Conservation (phyloP, 2,329 filamentous ascomycete species). For the Didymella segeticola region DNA sequence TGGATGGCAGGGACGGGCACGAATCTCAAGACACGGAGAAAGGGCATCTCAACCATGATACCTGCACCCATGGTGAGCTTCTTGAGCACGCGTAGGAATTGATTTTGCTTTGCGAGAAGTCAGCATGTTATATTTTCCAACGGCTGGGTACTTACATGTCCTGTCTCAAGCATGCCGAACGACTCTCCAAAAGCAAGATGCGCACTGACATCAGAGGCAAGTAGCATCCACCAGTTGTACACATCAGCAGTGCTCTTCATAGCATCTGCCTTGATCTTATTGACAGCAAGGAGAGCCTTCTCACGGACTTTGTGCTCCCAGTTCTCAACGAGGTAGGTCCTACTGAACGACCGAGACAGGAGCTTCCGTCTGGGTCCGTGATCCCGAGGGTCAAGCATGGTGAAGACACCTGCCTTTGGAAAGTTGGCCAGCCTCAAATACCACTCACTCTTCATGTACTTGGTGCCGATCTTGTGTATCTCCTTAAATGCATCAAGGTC, state of each 20-base stretch:
- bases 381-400: conserved; percentile 44
- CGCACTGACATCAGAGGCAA: conserved; percentile 49
- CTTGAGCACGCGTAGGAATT: conserved; percentile 48
- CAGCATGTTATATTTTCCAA: background rate
- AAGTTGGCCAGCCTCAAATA: conserved; percentile 34
- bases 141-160: conserved; percentile 38
- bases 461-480: conserved; percentile 40
- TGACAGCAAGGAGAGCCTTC: conserved; percentile 42
- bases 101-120: conserved; percentile 20
- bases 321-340: conserved; percentile 43
- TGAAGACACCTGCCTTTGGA: conserved; percentile 44
- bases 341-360: conserved; percentile 47
- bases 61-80: conserved; percentile 45
- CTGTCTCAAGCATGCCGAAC: conserved; percentile 49
- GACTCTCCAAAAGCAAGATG: conserved; percentile 50
- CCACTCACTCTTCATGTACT: conserved; percentile 40
- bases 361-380: conserved; percentile 47
- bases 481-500: conserved; percentile 39
- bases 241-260: conserved; percentile 39
- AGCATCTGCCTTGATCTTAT: conserved; percentile 38
- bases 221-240: conserved; percentile 49
- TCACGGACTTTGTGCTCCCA: conserved; percentile 48
- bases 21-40: conserved; percentile 43
- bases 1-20: conserved; percentile 39
- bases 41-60: conserved; percentile 47